A percentile compares a stretch with the other conserved stretches of the same genome.
Evolutionary conservation across 2,329 filamentous ascomycete genomes (phyloP).

Genomic region (Blastomyces percursus): DNA sequence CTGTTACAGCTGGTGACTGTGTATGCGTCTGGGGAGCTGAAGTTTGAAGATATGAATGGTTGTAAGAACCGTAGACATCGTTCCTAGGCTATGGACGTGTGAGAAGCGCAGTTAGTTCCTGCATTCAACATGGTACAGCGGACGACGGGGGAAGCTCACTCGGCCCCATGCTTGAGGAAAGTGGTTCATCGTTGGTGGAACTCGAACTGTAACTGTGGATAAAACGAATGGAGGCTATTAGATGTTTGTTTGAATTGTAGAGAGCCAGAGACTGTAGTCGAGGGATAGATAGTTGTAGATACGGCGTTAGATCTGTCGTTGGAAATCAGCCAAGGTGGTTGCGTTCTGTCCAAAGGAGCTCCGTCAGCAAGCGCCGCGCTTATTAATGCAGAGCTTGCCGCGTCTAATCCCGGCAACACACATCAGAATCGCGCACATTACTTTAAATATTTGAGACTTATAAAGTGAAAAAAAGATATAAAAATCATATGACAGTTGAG

Average conservation of each 20-base stretch:
- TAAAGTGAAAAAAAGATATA: background rate
- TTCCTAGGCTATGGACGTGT: slow-evolving; percentile 64
- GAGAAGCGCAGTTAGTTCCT: slow-evolving; percentile 8
- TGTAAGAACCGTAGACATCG: slow-evolving; percentile 91
- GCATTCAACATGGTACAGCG: background rate
- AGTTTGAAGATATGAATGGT: slow-evolving; percentile 68
- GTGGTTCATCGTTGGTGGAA: slow-evolving; percentile 47
- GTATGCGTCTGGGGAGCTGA: slow-evolving; percentile 69
- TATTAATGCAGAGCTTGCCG: slow-evolving; percentile 10
- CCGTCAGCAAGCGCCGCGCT: slow-evolving; percentile 8
- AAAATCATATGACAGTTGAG: background rate
- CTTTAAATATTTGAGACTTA: too few species aligned
- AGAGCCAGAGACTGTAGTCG: background rate
- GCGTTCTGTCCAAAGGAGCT: slow-evolving; percentile 7
- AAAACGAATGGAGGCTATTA: background rate
- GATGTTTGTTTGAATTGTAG: background rate
- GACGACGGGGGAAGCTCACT: slow-evolving; percentile 33
- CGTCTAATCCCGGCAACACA: background rate
- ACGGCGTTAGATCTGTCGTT: background rate
- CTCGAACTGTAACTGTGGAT: background rate
- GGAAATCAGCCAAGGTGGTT: slow-evolving; percentile 8
- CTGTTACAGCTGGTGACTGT: slow-evolving; percentile 85
- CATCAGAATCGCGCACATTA: too few species aligned
- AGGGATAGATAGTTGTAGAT: slow-evolving; percentile 11
- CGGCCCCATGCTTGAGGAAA: slow-evolving; percentile 56